Base-by-base conservation (phyloP, 768 basidiomycete species). In the Naematelia encephala region DNA sequence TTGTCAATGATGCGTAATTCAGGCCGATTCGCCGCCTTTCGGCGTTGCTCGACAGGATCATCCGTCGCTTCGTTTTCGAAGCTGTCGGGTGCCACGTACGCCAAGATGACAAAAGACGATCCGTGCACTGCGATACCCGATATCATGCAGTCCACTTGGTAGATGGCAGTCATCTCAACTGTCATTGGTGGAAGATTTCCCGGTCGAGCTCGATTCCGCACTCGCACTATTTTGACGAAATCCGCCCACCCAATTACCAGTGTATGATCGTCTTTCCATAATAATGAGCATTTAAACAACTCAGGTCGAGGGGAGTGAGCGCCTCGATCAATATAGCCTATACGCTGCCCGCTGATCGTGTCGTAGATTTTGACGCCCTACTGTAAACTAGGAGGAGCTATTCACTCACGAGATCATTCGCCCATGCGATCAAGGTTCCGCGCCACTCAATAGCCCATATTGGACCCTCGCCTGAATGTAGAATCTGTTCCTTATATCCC, bases 281-380 rank as follows among this genome's bases (percentile, higher is more conserved):
- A 80, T 1, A 99, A 82, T 0, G 84, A 87, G 72, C 90, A 94
- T 69, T 91, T 93, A 84, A 93, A 97, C 5, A 97, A 82, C 70
- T 99, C 96, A 0, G 92, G 88, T 42, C 96, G 84, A 1, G 94
- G 96, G 59, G 89, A 86, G 61, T 89, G 85, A 0, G 82, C 70
- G 13, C 87, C 86, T 34, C 92, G 82, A 75, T 93, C 89, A 54
- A 97, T 91, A 73, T 84, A 90, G 0, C 87, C 86, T 49, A 98
- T 86, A 5, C 88, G 85, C 19, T 84, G 84, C 64, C 87, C 85
- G 0, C 87, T 87, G 3, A 80, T 79, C 0, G 85, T 87, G 74
- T 97, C 93, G 73, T 93, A 94, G 48, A 99, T 87, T 73, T 91
- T 94, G 54, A 97, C 88, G 13, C 94, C 94, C 89, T 91, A 66